Conservation (phyloP, 768 basidiomycete genomes). For the Suillus fuscotomentosus region DNA sequence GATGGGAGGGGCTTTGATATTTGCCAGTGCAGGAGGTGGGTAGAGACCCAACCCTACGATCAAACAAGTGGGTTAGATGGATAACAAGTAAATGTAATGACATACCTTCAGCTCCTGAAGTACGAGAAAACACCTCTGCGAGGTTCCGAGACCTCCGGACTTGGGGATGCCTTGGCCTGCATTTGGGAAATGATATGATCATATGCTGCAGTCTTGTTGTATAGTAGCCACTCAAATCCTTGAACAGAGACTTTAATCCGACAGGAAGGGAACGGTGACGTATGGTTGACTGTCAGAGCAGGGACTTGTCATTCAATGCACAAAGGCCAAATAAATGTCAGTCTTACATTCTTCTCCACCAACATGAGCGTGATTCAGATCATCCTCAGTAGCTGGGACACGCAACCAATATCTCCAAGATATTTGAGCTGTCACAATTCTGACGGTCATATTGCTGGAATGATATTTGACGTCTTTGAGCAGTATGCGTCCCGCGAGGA, state of each 20-base stretch:
- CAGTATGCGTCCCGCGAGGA: slow-evolving; percentile 82
- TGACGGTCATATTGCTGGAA: slow-evolving; percentile 88
- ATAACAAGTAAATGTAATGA: neutral
- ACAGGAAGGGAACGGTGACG: slow-evolving; percentile 53
- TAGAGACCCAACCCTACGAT: slow-evolving; percentile 14
- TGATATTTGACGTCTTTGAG: slow-evolving; percentile 88
- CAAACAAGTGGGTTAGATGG: neutral
- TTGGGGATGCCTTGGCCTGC: slow-evolving; percentile 34
- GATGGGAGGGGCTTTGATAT: slow-evolving; percentile 27
- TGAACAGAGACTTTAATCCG: slow-evolving; percentile 79
- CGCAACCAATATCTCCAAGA: slow-evolving; percentile 97
- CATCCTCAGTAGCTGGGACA: slow-evolving; percentile 71
- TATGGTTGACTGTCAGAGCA: slow-evolving; percentile 32
- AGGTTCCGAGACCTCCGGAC: slow-evolving; percentile 27
- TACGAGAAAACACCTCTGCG: slow-evolving; percentile 38
- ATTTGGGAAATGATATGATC: slow-evolving; percentile 84
- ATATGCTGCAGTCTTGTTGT: slow-evolving; percentile 86
- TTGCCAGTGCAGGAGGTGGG: slow-evolving; percentile 25
- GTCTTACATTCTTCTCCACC: slow-evolving; percentile 56
- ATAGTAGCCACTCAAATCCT: slow-evolving; percentile 92
- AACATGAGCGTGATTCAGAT: slow-evolving; percentile 46
- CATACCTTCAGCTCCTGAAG: slow-evolving; percentile 40
- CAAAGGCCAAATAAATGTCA: slow-evolving; percentile 2
- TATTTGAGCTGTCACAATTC: slow-evolving; percentile 79
- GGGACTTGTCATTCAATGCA: neutral